Evolutionary conservation across 2,329 filamentous ascomycete species (phyloP), one percentile per base, ranked within the genome.

Genomic region (Penicillium sp.): DNA sequence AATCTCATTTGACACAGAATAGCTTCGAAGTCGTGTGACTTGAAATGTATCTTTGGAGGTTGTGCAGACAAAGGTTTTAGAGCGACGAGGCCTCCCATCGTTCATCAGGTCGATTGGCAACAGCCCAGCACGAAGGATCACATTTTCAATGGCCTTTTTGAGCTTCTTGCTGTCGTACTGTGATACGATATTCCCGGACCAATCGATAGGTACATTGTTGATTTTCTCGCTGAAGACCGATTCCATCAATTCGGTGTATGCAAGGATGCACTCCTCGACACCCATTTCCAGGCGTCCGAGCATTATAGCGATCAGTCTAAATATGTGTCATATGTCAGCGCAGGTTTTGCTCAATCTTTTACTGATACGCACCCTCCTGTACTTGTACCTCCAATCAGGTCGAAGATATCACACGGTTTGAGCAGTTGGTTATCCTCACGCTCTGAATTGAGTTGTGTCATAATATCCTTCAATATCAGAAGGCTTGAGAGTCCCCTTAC

Each of bases 401-500:
- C 63, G 29, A 67, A 68, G 0, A 66, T 19, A 40, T 66, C 64
- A 53, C 64, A 66, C 1, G 63, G 64, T 5, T 58, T 64, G 0
- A 72, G 65, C 3, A 60, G 58, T 0, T 35, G 2, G 1, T 9
- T 37, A 9, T 62, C 51, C 3, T 67, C 64, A 1, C 58, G 64
- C 15, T 56, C 55, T 4, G 35, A n/a, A 25, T 71, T 67, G 33
- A 78, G 64, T 0, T 64, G 61, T 29, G 65, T 50, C 70, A 79
- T 74, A 4, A 79, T 54, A 10, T 65, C 53, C 35, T 69, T 65
- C 6, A 79, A 62, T 29, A 79, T 75, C 13, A 70, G 62, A 0
- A 78, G 62, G 0, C 69, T 70, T 0, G 77, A 78, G 3, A 79
- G 62, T 0, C 75, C 75, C 6, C 76, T 69, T 0, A 79, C 69